Evolutionary conservation across 2,329 filamentous ascomycete genomes (phyloP).

Genomic region (Trichophyton rubrum): DNA sequence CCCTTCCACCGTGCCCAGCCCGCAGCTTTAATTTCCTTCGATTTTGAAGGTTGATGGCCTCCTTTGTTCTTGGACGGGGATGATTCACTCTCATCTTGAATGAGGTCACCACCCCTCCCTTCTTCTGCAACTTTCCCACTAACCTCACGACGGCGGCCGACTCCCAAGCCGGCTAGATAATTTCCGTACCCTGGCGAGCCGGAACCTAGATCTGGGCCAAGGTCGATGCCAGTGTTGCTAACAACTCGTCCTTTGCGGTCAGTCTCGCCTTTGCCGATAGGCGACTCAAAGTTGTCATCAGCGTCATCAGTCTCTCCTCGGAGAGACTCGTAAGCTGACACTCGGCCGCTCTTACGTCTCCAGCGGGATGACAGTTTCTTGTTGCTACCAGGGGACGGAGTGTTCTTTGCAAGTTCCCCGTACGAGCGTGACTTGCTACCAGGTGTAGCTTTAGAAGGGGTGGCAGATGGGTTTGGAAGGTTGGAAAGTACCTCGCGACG

Average conservation of each 20-base stretch:
- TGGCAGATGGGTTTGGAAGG: constrained; percentile 21
- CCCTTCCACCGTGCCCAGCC: constrained; percentile 38
- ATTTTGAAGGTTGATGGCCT: constrained; percentile 4
- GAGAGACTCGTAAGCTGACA: constrained; percentile 24
- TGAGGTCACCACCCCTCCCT: constrained; percentile 25
- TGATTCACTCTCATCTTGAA: constrained; percentile 12
- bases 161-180: constrained; percentile 33
- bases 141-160: constrained; percentile 36
- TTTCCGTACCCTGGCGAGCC: constrained; percentile 28
- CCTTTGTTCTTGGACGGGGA: constrained; percentile 12
- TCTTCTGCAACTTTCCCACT: constrained; percentile 38
- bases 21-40: constrained; percentile 25
- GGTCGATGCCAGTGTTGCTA: constrained; percentile 32
- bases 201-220: constrained; percentile 19
- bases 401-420: constrained; percentile 23
- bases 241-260: constrained; percentile 34
- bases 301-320: constrained; percentile 20
- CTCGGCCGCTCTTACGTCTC: constrained; percentile 25
- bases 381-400: constrained; percentile 14
- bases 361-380: constrained; percentile 15
- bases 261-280: constrained; percentile 15
- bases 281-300: constrained; percentile 14
- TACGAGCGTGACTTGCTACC: constrained; percentile 27
- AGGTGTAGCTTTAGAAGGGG: constrained; percentile 19
- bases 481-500: constrained; percentile 8